Evolutionary conservation across 2,329 filamentous ascomycete species (phyloP), one percentile per base, ranked within the genome.

Genomic region (Incumbomyces lentus): DNA sequence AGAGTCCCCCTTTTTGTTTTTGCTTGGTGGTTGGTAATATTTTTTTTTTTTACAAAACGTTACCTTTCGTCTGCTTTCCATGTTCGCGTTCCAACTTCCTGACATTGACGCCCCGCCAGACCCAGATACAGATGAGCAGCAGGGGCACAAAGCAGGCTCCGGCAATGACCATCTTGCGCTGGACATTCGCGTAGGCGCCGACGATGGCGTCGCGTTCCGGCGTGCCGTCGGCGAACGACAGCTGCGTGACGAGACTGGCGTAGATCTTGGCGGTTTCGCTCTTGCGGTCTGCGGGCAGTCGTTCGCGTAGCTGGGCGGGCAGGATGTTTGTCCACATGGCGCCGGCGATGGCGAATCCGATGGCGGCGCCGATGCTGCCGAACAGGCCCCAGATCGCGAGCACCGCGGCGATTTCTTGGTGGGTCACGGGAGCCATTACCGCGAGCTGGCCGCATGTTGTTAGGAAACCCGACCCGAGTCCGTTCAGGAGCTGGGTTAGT

Each of bases 361-460:
- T 53, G 8, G 63, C 59, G 22, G 54, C 58, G 8, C 64, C 64
- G 11, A 67, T 53, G 33, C 49, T 60, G 2, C 55, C 50, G 35
- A 61, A 60, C 2, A 64, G 47, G 31, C 56, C 52, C 16, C 62
- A 47, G 6, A 61, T 36, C 14, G 52, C 50, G 76, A 64, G 33
- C 17, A 63, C 50, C 34, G 60, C 56, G 12, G 74, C 72, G 14
- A 77, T 62, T 47, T 76, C 65, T 48, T 72, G 65, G 47, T 77
- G 74, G 35, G 65, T 65, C 11, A 71, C 69, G 3, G 70, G 68
- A 1, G 72, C 67, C 58, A 79, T 72, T 32, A 78, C 68, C 10
- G 75, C 72, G 43, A 80, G 69, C 54, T 80, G 71, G 54, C 73
- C 64, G 51, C 67, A 66, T 52, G 75, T 66, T 34, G 75, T 67